Evolutionary conservation across 1,284 basidiomycete genomes (phyloP).

Genomic region (Puccinia polysora): DNA sequence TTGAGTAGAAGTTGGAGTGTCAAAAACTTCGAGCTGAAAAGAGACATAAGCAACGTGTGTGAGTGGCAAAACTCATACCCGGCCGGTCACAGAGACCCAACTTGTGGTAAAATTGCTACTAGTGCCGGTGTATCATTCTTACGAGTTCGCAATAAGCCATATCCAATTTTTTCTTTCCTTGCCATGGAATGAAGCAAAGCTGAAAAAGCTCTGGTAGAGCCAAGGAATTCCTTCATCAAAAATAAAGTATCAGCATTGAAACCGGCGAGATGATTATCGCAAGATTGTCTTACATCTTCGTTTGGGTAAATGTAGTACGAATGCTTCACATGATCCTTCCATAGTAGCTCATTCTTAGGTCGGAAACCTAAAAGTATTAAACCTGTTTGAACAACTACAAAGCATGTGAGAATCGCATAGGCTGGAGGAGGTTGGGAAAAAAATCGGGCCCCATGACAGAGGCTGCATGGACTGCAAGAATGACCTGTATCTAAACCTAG

Average conservation of each 20-base stretch:
- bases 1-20: conserved; percentile 64
- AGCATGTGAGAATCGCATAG: background rate
- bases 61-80: background rate
- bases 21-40: conserved; percentile 60
- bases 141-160: conserved; percentile 69
- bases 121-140: conserved; percentile 72
- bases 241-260: background rate
- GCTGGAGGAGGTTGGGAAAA: background rate
- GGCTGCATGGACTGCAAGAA: background rate
- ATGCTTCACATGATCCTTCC: conserved; percentile 88
- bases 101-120: conserved; percentile 70
- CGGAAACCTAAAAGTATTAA: conserved; percentile 88
- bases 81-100: background rate
- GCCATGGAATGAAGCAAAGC: conserved; percentile 79
- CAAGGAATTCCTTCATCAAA: conserved; percentile 57
- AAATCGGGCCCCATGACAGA: background rate
- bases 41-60: background rate
- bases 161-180: conserved; percentile 73
- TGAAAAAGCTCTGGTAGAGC: conserved; percentile 83
- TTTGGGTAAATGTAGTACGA: conserved; percentile 87
- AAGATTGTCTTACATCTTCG: conserved; percentile 20
- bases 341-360: conserved; percentile 60
- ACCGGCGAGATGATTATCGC: background rate
- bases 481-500: conserved; percentile 18
- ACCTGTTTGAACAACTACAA: too few relatives aligned